Conservation (phyloP, 1,284 basidiomycete species). For the Cerioporus squamosus region DNA sequence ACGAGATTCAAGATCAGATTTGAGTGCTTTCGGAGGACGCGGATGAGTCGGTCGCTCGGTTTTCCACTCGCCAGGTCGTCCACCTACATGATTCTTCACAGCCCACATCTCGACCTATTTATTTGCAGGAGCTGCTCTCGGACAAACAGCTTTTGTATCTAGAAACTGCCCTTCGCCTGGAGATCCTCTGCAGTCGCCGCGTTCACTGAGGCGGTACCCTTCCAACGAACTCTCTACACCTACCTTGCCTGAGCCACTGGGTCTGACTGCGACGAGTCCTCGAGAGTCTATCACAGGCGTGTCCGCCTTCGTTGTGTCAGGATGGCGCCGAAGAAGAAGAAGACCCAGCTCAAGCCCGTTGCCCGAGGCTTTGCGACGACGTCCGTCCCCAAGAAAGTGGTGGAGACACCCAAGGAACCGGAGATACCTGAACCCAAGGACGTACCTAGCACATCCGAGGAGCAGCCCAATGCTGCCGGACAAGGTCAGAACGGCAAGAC, state of each 20-base stretch:
- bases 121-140: constrained; percentile 20
- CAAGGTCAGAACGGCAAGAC: background rate
- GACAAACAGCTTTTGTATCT: constrained; percentile 9
- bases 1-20: constrained; percentile 15
- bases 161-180: background rate
- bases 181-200: background rate
- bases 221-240: background rate
- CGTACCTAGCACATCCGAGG: background rate
- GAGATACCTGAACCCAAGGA: constrained; percentile 12
- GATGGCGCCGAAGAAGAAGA: constrained; percentile 87
- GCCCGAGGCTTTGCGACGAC: constrained; percentile 85
- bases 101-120: constrained; percentile 9
- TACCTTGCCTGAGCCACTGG: background rate
- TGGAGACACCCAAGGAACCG: constrained; percentile 35
- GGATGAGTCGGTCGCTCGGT: background rate
- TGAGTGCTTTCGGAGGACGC: background rate
- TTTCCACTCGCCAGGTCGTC: constrained; percentile 11
- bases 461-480: background rate
- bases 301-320: constrained; percentile 10
- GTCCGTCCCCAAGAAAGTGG: constrained; percentile 84
- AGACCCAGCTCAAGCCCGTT: constrained; percentile 79
- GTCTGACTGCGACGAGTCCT: background rate
- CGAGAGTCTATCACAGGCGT: constrained; percentile 3
- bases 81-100: constrained; percentile 23
- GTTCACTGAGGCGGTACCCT: no score